Base-by-base conservation (phyloP, 202 grass and related monocot genomes). In the Saccharum hybrid region DNA sequence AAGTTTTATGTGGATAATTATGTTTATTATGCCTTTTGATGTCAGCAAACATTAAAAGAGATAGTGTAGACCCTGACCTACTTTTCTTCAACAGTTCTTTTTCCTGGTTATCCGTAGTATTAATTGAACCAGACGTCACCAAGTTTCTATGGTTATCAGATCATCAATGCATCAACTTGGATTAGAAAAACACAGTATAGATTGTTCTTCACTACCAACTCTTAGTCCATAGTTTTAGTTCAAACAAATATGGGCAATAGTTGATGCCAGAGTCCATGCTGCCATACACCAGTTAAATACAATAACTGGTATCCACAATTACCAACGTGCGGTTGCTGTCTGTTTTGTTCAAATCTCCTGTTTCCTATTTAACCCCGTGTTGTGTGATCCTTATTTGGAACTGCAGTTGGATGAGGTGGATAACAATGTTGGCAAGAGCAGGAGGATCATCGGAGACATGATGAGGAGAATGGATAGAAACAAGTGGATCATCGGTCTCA, bases 381-480 rank as follows among this genome's bases (percentile, higher is more conserved):
- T 66, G 38, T 78, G 14, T 10, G 18, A 66, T 66, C 48, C 46
- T 75, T 89, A 30, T 52, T 36, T 89, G 37, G 14, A 60, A 74
- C 68, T 86, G 75, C 79, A 98, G 95, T 72, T 95, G 72, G 36
- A 95, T 28, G 86, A 72, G 0, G 90, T 88, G 60, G 92, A 98
- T 71, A 85, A 74, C 85, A 93, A 90, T 15, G 12, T 98, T 56
- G 66, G 81, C 37, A 93, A 95, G 83, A 91, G 95, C 74, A 94
- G 84, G 84, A 98, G 71, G 85, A 90, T 86, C 41, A 85, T 91
- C 21, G 60, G 85, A 10, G 83, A 74, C 72, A 98, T 98, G 92
- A 83, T 85, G 46, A 93, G 88, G 73, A 93, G 89, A 76, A 98
- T 98, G 95, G 95, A 95, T 70, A 85, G n/a, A 80, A 90, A 91